Percentiles rank a stretch among this genome's conserved stretches.
These are phyloP conservation scores for Alisma plantagoaquatica DNA, from an alignment of 106 monocot genomes.

Conservation along the genomic window DNA sequence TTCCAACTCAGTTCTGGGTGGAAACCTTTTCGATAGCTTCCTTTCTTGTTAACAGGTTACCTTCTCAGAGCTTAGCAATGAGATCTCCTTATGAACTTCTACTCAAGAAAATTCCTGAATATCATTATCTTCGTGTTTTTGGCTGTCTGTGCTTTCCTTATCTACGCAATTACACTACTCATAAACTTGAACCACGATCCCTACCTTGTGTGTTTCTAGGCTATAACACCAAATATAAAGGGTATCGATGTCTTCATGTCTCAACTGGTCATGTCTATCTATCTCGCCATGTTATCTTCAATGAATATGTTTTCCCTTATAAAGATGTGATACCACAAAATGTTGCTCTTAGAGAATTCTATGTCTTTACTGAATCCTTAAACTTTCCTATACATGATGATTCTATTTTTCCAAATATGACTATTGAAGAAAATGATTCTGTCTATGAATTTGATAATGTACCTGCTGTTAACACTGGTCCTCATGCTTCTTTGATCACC, in stretches of 20 bases:
- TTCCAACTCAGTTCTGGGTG: background rate
- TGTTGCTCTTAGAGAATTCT: too few relatives aligned
- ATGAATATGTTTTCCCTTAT: background rate
- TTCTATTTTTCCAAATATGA: background rate
- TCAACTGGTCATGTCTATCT: background rate
- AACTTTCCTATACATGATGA: background rate
- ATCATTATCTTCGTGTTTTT: background rate
- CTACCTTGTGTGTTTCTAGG: background rate
- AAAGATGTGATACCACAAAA: too few relatives aligned
- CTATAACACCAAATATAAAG: background rate
- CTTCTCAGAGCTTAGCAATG: background rate
- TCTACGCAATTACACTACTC: background rate
- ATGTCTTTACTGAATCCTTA: background rate
- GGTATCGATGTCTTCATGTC: background rate
- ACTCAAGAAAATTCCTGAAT: background rate
- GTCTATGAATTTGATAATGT: too few relatives aligned
- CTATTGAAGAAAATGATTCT: too few relatives aligned
- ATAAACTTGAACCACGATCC: background rate
- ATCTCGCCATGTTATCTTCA: background rate
- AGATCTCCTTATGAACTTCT: background rate
- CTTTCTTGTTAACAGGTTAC: background rate
- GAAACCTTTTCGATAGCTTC: background rate
- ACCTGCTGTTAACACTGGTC: too few relatives aligned
- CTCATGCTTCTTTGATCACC: too few relatives aligned
- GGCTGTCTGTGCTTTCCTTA: constrained; percentile 1